phyloP scores from a whole-genome alignment of 371 early-diverging fungal species.

The Capillidium heterosporum region DNA sequence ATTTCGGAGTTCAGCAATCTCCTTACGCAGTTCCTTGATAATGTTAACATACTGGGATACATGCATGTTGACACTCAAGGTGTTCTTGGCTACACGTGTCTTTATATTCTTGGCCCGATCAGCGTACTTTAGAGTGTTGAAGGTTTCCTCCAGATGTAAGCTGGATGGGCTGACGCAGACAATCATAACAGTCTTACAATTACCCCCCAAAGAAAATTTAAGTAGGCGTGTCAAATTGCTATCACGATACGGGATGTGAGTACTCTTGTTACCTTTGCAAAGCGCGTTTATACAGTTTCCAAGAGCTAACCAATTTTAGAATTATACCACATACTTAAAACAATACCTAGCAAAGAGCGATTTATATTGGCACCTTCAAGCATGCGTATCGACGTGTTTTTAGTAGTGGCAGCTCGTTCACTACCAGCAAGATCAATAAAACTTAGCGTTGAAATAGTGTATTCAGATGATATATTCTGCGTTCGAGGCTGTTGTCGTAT shows the following conservation, averaged over 20 bases:
- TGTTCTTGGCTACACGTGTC: constrained; percentile 33
- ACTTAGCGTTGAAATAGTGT: constrained; percentile 44
- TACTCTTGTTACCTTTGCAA: constrained; percentile 32
- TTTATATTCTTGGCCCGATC: constrained; percentile 62
- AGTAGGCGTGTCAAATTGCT: constrained; percentile 73
- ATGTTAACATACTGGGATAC: constrained; percentile 34
- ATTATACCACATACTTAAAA: constrained; percentile 11
- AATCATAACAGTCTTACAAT: constrained; percentile 73
- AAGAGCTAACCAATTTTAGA: constrained; percentile 37
- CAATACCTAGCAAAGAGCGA: constrained; percentile 38
- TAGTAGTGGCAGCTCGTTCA: constrained; percentile 52
- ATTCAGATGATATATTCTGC: constrained; percentile 19
- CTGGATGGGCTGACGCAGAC: constrained; percentile 58
- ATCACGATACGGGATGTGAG: constrained; percentile 68
- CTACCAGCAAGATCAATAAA: constrained; percentile 87
- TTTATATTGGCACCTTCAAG: constrained; percentile 86
- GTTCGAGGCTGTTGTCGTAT: constrained; percentile 31
- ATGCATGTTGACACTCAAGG: constrained; percentile 27
- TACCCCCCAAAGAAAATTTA: constrained; percentile 67
- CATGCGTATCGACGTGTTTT: constrained; percentile 42
- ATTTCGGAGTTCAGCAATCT: too few species aligned
- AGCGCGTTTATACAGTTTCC: constrained; percentile 89
- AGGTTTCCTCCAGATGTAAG: constrained; percentile 60
- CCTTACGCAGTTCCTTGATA: constrained; percentile 27
- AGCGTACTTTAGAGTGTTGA: constrained; percentile 81